Evolutionary conservation across 2,329 filamentous ascomycete species (phyloP), one percentile per base, ranked within the genome.

Genomic region (Neoascochyta sp.): DNA sequence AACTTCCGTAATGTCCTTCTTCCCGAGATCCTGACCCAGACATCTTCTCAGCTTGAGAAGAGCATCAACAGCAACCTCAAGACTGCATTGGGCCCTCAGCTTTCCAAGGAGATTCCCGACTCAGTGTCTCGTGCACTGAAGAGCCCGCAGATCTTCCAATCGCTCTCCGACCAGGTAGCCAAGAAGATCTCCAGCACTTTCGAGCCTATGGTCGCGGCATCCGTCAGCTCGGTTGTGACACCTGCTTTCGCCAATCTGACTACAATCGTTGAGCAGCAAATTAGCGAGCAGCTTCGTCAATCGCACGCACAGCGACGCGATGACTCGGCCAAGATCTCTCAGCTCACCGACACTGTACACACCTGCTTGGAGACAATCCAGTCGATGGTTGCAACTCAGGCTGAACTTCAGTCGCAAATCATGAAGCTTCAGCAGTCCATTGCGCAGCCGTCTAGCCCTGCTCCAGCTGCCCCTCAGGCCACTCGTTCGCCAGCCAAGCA

Each of bases 1-100:
- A 83, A 84, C 59, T 86, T 95, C 44, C 76, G 86, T 39, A 74
- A 80, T 32, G 74, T 80, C 9, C 78, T 95, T 24, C 70, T 95
- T 29, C 90, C 92, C 8, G 72, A 80, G 17, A 69, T 96, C 34
- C 75, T 80, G 22, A 74, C 80, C 29, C 71, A 81, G 22, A 79
- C 85, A 9, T 73, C 77, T 24, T 76, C 78, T 39, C 75, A 81
- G 4, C 72, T 95, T 16, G 76, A 82, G 32, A 81, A 83, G 40
- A 80, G 86, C 55, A 70, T 96, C 14, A 74, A 78, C 33, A 73
- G 76, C 42, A 78, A 79, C 39, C 66, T 95, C 32, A 75, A 77
- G 43, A 73, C 78, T 27, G 74, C 83, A 29, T 64, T 93, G 21
- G 71, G 77, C n/a, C 72, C 74, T 22, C 69, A 74, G 2, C 63